A percentile compares a stretch with the other conserved stretches of the same genome.
Evolutionary conservation across 2,329 filamentous ascomycete species (phyloP).

Genomic region (Bertia moriformis): DNA sequence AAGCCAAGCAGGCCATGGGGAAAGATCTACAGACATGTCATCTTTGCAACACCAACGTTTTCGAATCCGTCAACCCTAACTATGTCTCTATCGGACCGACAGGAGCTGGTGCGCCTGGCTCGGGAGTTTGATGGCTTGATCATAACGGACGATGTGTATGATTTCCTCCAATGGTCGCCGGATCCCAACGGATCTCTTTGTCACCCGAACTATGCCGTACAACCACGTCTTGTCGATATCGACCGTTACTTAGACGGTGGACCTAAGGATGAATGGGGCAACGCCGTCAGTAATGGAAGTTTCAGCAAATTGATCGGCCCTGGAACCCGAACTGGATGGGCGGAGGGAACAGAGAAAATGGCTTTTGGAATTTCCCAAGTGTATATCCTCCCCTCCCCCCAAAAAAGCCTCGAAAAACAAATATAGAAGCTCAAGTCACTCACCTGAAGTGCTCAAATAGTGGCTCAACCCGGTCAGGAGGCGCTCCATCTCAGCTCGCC

Average conservation of each 20-base stretch:
- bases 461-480: constrained; percentile 4
- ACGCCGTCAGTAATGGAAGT: constrained; percentile 43
- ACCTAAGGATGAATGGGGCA: constrained; percentile 41
- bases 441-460: not conserved
- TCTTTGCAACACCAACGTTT: constrained; percentile 49
- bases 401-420: not conserved
- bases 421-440: too few species aligned
- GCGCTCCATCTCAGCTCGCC: constrained; percentile 4
- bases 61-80: constrained; percentile 44
- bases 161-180: constrained; percentile 44
- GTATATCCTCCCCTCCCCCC: constrained; percentile 21
- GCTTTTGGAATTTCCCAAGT: constrained; percentile 42
- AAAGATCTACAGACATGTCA: constrained; percentile 45
- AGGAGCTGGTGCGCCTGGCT: constrained; percentile 37
- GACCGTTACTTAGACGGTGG: constrained; percentile 42
- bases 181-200: constrained; percentile 2
- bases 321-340: constrained; percentile 44
- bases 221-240: constrained; percentile 44
- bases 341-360: constrained; percentile 39
- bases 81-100: constrained; percentile 35
- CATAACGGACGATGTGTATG: constrained; percentile 50
- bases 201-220: constrained; percentile 20
- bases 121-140: constrained; percentile 42
- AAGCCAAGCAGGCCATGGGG: constrained; percentile 34
- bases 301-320: constrained; percentile 49